Evolutionary conservation across 441 rosid genomes (phyloP), one percentile per base, ranked within the genome.

Genomic region (Isatis lusitanica): DNA sequence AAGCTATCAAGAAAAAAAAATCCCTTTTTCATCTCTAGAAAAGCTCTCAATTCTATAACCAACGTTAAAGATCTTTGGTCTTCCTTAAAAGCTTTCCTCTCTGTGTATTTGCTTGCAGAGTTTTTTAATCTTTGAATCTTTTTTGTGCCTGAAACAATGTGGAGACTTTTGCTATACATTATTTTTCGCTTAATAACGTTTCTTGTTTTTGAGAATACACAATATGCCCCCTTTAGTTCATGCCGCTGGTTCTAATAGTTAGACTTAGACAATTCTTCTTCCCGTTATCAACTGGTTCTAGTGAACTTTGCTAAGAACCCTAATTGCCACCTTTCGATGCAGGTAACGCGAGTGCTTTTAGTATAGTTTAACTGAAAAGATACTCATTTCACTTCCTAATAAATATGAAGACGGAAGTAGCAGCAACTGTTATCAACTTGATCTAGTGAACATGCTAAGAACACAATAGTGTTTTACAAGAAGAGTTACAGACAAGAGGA

Each of bases 131-230:
- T 36, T 65, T 50, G 76, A 71, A 48, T 57, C 48, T 70, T 67
- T 53, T 70, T 71, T 47, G 59, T 6, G 51, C 57, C 16, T 63
- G 21, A 47, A 70, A 50, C 48, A 47, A 64, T 70, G 62, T 2
- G 80, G 50, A 76, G 21, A 64, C 35, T 56, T 68, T 51, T 57
- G 53, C 47, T 51, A 47, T 58, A 56, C 76, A 65, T 40, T 64
- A 56, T 47, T 28, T 16, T 56, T 67, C 5, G 39, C 63, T 33
- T 42, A 51, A 33, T 36, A 53, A 62, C 39, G 17, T 5, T 66
- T 52, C 31, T 60, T 51, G 36, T 61, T 61, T 26, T 42, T 33
- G 67, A 24, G 64, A 15, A 42, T 31, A 42, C 33, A 28, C 17
- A 12, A 36, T 44, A n/a, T 18, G 7, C 9, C 55, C 1, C 0